Evolutionary conservation across 108 stramenopile genomes (phyloP).

Genomic region (Schizochytrium sp.): DNA sequence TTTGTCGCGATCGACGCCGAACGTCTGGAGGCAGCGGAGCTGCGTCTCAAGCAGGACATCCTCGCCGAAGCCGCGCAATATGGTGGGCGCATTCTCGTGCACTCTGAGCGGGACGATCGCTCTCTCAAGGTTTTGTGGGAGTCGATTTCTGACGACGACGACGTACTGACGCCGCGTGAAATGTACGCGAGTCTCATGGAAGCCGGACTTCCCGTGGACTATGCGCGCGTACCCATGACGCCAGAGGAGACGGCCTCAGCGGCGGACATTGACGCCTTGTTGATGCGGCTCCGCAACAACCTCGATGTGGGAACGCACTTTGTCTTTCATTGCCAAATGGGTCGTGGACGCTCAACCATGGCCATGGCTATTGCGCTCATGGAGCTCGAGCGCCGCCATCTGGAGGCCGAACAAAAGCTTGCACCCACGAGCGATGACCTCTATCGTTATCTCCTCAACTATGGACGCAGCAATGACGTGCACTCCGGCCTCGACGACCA

Average conservation of each 20-base stretch:
- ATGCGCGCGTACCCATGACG: conserved; percentile 7
- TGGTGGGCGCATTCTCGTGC: background rate
- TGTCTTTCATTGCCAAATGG: conserved; percentile 1
- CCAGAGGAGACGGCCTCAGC: background rate
- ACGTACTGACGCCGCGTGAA: conserved; percentile 2
- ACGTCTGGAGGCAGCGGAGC: conserved; percentile 8
- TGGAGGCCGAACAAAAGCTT: background rate
- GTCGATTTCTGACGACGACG: background rate
- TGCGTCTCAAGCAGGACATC: conserved; percentile 13
- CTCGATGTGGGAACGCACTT: background rate
- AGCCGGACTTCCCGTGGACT: background rate
- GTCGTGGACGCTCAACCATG: background rate
- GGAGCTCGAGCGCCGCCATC: background rate
- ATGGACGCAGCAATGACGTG: background rate
- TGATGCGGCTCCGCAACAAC: background rate
- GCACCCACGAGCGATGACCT: background rate
- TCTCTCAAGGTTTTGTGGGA: background rate
- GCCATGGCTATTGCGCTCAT: conserved; percentile 12
- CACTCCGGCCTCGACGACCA: background rate
- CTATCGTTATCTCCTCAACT: background rate
- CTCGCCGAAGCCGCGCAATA: background rate
- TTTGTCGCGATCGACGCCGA: background rate
- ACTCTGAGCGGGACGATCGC: background rate
- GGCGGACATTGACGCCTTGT: background rate
- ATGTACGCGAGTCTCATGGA: background rate